Base-by-base conservation (phyloP, 169 alveolate species). In the Plasmodium fragile region DNA sequence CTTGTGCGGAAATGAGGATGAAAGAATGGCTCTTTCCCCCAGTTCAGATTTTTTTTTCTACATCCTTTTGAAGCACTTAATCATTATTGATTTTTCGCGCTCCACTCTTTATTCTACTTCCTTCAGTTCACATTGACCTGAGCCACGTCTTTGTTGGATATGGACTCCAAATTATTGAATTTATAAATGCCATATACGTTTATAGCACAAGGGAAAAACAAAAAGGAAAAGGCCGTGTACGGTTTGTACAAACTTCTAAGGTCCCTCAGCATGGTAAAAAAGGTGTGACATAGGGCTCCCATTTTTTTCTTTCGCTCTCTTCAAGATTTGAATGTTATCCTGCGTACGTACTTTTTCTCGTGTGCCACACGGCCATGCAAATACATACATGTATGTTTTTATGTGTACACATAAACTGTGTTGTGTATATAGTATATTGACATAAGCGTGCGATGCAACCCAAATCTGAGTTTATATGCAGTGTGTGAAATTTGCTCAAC, bases 141-240 rank as follows among this genome's bases (percentile, higher is more conserved):
- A 78, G 59, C n/a, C 43, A 49, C 80, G 34, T 59, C 45, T 11
- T 89, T 78, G 81, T 89, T 89, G 69, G 78, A n/a, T 41, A 55
- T n/a, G 28, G 71, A 79, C 4, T 89, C 82, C 10, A 78, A 78
- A 69, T 70, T 79, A 41, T 78, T 89, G 72, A 89, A 89, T 89
- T 89, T 89, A 78, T 55, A 55, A 78, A 89, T 89, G 1, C 94
- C 94, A 89, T 89, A 89, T 53, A 89, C 80, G 43, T 89, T 89
- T 59, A 89, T 32, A 34, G 90, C 94, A 59, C 94, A 89, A 1
- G 94, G 94, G 82, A 89, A 89, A 79, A 89, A 89, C 32, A 89
- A 77, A 30, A 89, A 89, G 49, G 94, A 89, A 78, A 89, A 89
- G n/a, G 94, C 94, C 22, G 94, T 39, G 36, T 89, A 89, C 25